Evolutionary conservation across 169 alveolate genomes (phyloP).

Genomic region (Plasmodium relictum): DNA sequence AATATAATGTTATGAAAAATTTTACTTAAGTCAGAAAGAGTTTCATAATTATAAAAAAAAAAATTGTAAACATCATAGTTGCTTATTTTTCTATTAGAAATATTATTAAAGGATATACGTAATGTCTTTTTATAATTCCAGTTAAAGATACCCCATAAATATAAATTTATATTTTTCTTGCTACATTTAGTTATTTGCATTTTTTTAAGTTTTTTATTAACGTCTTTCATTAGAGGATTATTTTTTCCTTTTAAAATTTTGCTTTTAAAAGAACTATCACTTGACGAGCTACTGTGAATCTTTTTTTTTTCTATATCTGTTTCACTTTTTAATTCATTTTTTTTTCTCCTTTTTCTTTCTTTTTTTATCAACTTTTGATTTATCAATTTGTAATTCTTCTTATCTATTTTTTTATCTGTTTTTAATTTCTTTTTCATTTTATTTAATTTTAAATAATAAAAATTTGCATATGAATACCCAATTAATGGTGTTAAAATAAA

Average conservation of each 20-base stretch:
- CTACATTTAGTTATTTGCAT: conserved; percentile 5
- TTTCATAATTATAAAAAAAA: conserved; percentile 50
- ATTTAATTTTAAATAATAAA: conserved; percentile 34
- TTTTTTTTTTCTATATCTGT: conserved; percentile 13
- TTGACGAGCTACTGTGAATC: conserved; percentile 1
- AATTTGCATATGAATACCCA: conserved; percentile 50
- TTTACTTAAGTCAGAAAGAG: conserved; percentile 49
- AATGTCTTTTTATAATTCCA: conserved; percentile 45
- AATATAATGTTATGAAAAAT: not conserved
- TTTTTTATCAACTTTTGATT: not conserved
- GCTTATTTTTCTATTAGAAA: conserved; percentile 57
- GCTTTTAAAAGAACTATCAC: not conserved
- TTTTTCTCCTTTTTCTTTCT: conserved; percentile 21
- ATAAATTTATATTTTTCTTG: conserved; percentile 30
- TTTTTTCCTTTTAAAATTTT: not conserved
- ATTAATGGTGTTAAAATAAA: conserved; percentile 57
- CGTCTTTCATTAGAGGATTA: conserved; percentile 1
- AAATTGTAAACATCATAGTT: conserved; percentile 54
- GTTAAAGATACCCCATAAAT: conserved; percentile 57
- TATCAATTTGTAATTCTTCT: not conserved
- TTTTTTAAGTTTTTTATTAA: not conserved
- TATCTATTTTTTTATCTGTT: conserved; percentile 5
- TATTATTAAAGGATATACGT: conserved; percentile 41
- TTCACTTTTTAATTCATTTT: conserved; percentile 2
- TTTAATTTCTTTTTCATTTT: conserved; percentile 12